phyloP scores from a whole-genome alignment of 2,329 filamentous ascomycete species.

The Mariannaea sp. region DNA sequence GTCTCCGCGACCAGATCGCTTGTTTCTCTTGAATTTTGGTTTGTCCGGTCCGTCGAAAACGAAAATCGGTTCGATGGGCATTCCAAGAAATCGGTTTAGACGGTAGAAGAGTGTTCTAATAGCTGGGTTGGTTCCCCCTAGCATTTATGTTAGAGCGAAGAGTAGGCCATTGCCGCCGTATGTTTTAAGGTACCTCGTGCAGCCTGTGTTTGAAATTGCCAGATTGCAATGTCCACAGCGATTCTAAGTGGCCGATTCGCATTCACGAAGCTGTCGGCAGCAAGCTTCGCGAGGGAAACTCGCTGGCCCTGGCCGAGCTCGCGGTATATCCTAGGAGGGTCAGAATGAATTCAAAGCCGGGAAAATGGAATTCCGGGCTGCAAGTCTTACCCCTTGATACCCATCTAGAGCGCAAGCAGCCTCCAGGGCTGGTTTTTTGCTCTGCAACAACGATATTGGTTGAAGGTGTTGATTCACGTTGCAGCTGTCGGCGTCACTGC shows the following conservation, averaged over 20 bases:
- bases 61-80: slow-evolving; percentile 85
- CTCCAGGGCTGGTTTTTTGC: slow-evolving; percentile 14
- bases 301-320: slow-evolving; percentile 83
- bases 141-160: slow-evolving; percentile 12
- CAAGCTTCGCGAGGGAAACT: slow-evolving; percentile 80
- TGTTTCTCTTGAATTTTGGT: slow-evolving; percentile 86
- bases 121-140: slow-evolving; percentile 85
- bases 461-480: slow-evolving; percentile 28
- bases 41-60: slow-evolving; percentile 89
- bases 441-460: slow-evolving; percentile 16
- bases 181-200: slow-evolving; percentile 62
- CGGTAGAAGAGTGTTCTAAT: slow-evolving; percentile 93
- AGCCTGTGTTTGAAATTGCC: slow-evolving; percentile 92
- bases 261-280: slow-evolving; percentile 74
- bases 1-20: slow-evolving; percentile 68
- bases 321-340: slow-evolving; percentile 73
- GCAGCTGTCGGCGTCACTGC: slow-evolving; percentile 38
- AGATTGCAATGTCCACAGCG: slow-evolving; percentile 94
- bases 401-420: slow-evolving; percentile 51
- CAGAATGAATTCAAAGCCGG: slow-evolving; percentile 1
- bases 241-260: slow-evolving; percentile 77
- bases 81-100: slow-evolving; percentile 73
- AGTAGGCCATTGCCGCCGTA: background rate
- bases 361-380: rapidly evolving
- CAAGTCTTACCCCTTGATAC: slow-evolving; percentile 67